Base-by-base conservation (phyloP, 192 early-diverging fungal species). In the Coemansia sp. region DNA sequence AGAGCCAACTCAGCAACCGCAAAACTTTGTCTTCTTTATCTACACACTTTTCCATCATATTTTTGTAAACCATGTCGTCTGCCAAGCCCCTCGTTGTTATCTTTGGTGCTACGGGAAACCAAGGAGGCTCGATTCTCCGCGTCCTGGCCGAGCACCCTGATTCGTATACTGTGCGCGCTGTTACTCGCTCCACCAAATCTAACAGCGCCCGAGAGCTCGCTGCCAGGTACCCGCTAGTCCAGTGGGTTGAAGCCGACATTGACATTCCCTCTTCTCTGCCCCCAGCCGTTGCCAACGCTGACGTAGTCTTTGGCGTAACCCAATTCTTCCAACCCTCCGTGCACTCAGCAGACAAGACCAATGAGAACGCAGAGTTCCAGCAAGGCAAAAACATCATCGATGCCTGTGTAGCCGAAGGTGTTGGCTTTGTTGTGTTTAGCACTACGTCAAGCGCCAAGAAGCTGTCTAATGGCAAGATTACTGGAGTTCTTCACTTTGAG, bases 71-170 rank as follows among this genome's bases (percentile, higher is more conserved):
- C 28, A 62, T 62, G 61, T 45, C 50, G 26, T 9, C 50, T 53
- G 10, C 16, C 42, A 62, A 62, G 13, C 61, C 39, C 7, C 61
- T 65, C 13, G 59, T 73, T 2, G 70, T 73, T 2, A 39, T 73
- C 2, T 73, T 73, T 39, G 70, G 70, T 0, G 70, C 70, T 9
- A 73, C 70, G 14, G 70, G 70, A 6, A 38, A 66, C 9, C 70
- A 73, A 42, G 70, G 70, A 8, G 64, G 64, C 41, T 73, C 70
- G 0, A 60, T 73, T 7, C 64, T 73, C 5, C 64, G 60, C 9
- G 34, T 53, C 2, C 41, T 73, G 33, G 70, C 70, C 11, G 21
- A 28, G 18, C 31, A 43, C 12, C 43, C 52, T 33, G 31, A 45
- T 2, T 26, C 33, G 13, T 73, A 73, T 42, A 47, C 38, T 13